Base-by-base conservation (phyloP, 1,139 yeast genomes). In the Debaryomyces singareniensis region DNA sequence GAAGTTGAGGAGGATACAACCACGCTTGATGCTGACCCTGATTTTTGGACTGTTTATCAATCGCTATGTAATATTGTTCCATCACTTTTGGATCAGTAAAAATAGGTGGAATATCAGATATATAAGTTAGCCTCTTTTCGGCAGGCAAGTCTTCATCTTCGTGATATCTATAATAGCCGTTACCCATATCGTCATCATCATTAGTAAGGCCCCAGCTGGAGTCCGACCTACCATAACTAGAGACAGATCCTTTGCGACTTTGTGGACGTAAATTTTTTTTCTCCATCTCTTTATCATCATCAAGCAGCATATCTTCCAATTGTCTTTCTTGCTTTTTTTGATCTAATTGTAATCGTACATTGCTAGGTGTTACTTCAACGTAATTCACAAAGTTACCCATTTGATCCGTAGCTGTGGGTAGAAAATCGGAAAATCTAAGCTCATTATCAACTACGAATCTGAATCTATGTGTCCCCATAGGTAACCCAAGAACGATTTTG, bases 81-180 rank as follows among this genome's bases (percentile, higher is more conserved):
- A 67, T 67, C 13, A 66, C 72, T 43, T 65, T 64, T 4, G 91
- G 87, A 44, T 83, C 93, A 3, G 84, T 75, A 54, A 91, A 89
- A 18, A 91, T 87, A 2, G 94, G 87, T 1, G 98, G 98, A 28
- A 91, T 89, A 38, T 75, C 80, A 30, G 63, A 68, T 20, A 78
- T 75, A 29, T 44, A 53, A 3, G 47, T 31, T 3, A 13, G 11
- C 29, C 48, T 49, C 13, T 29, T 28, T 20, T 35, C 30, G 13
- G 35, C 39, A 3, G 42, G 33, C 13, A 36, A 34, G 10, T 44
- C 51, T 35, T 75, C 59, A 36, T 68, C 78, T 34, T 80, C 91
- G 44, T 78, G 83, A 50, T 82, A 83, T 38, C 93, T 61, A 5
- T 83, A 71, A 47, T 81, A 84, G 0, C 89, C 93, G 42, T 76